A percentile compares a stretch with the other conserved stretches of the same genome.
Evolutionary conservation across 208 protist species (phyloP).

Genomic region (Naegleria fowleri): DNA sequence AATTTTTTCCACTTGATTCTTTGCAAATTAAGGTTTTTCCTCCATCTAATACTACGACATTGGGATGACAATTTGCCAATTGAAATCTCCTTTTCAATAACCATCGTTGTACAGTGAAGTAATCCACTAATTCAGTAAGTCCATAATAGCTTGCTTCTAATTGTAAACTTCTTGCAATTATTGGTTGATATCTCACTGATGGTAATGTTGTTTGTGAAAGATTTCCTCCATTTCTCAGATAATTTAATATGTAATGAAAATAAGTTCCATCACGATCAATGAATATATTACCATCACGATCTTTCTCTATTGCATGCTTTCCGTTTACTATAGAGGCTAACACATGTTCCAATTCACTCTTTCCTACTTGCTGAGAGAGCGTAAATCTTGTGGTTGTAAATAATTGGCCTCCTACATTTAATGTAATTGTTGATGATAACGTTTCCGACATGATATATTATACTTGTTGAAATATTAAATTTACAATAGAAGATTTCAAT

Average conservation of each 20-base stretch:
- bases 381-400: neutral
- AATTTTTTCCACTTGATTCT: slow-evolving; percentile 1
- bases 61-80: neutral
- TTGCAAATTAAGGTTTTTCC: neutral
- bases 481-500: too few species aligned
- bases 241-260: slow-evolving; percentile 14
- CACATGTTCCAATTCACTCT: neutral
- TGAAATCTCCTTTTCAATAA: neutral
- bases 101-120: neutral
- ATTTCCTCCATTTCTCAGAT: neutral
- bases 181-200: neutral
- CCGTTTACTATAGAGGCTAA: neutral
- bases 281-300: neutral
- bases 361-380: neutral
- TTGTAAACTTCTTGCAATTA: neutral
- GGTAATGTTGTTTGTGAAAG: neutral
- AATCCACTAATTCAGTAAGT: neutral
- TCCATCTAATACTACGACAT: neutral
- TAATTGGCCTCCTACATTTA: neutral
- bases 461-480: too few species aligned
- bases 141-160: neutral
- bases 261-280: slow-evolving; percentile 5
- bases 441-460: neutral
- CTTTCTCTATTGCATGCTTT: neutral
- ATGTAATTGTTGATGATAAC: neutral